Evolutionary conservation across 495 filamentous ascomycete species (phyloP).

Genomic region (Daldinia decipiens): DNA sequence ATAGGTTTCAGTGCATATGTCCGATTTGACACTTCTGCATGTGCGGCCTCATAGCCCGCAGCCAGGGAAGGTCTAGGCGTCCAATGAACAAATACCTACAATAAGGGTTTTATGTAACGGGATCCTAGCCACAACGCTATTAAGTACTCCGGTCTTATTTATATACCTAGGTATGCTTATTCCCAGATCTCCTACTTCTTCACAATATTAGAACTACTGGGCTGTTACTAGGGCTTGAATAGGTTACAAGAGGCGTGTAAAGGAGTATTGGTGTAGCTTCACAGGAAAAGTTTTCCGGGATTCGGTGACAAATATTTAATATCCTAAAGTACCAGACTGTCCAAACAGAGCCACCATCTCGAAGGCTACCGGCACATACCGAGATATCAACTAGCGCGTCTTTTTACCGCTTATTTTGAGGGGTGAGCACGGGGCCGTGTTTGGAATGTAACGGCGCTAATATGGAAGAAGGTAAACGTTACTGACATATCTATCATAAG

Average conservation of each 20-base stretch:
- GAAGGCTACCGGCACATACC: neutral
- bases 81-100: neutral
- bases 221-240: neutral
- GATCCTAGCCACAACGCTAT: neutral
- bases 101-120: neutral
- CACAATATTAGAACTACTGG: neutral
- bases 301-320: neutral
- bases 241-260: neutral
- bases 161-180: neutral
- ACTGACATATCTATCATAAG: neutral
- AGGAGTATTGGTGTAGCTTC: neutral
- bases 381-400: neutral
- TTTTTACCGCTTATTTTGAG: neutral
- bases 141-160: neutral
- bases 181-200: neutral
- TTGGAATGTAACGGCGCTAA: neutral
- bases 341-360: neutral
- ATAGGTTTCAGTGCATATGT: slow-evolving; percentile 1
- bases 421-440: neutral
- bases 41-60: slow-evolving; percentile 10
- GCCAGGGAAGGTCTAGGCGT: neutral
- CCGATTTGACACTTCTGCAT: neutral
- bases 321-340: neutral
- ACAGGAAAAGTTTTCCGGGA: neutral
- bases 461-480: neutral